These are phyloP conservation scores for Annulohypoxylon moriforme DNA, from an alignment of 495 filamentous ascomycete genomes.

Conservation along the genomic window DNA sequence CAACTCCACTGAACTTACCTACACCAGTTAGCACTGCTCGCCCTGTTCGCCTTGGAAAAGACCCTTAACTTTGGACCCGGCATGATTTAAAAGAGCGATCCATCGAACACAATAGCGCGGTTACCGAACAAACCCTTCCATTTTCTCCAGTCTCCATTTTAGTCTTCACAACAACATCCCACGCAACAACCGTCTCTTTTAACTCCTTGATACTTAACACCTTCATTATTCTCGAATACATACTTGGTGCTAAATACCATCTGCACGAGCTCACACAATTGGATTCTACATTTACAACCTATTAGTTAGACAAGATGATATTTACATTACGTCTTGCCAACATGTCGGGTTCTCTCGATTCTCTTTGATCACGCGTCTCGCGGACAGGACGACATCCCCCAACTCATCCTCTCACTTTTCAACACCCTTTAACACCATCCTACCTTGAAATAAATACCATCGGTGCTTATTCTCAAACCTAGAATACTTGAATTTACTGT, in stretches of 20 bases:
- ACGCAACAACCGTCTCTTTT: not conserved
- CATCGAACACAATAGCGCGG: constrained; percentile 28
- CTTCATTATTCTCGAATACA: constrained; percentile 1
- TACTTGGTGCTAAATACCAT: not conserved
- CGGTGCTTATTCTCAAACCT: not conserved
- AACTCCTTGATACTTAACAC: not conserved
- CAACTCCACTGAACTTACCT: constrained; percentile 17
- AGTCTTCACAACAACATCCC: not conserved
- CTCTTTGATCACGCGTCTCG: constrained; percentile 36
- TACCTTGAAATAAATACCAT: not conserved
- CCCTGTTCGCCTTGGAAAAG: constrained; percentile 4
- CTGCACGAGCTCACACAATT: not conserved
- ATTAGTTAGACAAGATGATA: constrained; percentile 27
- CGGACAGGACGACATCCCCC: constrained; percentile 20
- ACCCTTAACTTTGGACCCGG: constrained; percentile 18
- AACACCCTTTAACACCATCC: not conserved
- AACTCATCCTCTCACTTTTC: not conserved
- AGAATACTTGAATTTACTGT: not conserved
- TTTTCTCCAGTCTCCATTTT: constrained; percentile 4
- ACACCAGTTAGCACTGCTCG: not conserved
- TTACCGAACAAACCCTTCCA: constrained; percentile 9
- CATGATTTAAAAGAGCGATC: constrained; percentile 19
- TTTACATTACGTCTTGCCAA: constrained; percentile 30
- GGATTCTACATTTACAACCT: not conserved
- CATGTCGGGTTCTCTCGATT: constrained; percentile 33